These are phyloP conservation scores for Peniophora sp. DNA, from an alignment of 1,284 basidiomycete species.

Conservation along the genomic window DNA sequence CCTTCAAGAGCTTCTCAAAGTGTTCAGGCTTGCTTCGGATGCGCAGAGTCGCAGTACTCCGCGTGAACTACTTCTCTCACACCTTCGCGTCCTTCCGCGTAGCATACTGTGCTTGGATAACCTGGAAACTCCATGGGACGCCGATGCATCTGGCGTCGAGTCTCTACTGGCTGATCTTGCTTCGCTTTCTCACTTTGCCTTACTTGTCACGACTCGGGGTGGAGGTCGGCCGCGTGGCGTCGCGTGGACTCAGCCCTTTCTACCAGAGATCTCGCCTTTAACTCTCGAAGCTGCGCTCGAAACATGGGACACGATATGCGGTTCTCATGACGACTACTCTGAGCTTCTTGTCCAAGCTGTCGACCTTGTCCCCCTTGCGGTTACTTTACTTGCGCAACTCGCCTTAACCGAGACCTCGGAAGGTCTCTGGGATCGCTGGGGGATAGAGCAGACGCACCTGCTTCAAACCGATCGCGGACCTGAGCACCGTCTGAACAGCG, in stretches of 20 bases:
- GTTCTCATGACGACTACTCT: not conserved
- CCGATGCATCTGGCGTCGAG: not conserved
- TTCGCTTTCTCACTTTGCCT: not conserved
- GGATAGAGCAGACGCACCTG: not conserved
- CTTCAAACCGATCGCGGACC: not conserved
- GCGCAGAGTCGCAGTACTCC: not conserved
- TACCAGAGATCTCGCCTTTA: not conserved
- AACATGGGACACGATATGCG: not conserved
- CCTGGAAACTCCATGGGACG: conserved; percentile 23
- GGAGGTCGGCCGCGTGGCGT: not conserved
- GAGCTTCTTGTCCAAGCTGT: not conserved
- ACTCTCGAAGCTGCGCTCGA: not conserved
- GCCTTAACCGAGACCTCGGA: not conserved
- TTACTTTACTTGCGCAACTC: not conserved
- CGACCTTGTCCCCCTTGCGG: conserved; percentile 1
- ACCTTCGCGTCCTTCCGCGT: conserved; percentile 10
- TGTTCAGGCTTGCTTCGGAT: conserved; percentile 5
- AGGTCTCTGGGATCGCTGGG: not conserved
- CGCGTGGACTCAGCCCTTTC: not conserved
- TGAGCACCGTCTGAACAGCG: not conserved
- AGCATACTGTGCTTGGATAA: conserved; percentile 23
- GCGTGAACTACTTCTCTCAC: not conserved
- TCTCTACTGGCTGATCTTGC: not conserved
- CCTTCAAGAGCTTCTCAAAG: conserved; percentile 12
- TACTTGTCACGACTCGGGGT: conserved; percentile 2